phyloP scores from a whole-genome alignment of 2,329 filamentous ascomycete genomes.

The Claviceps pazoutovae region DNA sequence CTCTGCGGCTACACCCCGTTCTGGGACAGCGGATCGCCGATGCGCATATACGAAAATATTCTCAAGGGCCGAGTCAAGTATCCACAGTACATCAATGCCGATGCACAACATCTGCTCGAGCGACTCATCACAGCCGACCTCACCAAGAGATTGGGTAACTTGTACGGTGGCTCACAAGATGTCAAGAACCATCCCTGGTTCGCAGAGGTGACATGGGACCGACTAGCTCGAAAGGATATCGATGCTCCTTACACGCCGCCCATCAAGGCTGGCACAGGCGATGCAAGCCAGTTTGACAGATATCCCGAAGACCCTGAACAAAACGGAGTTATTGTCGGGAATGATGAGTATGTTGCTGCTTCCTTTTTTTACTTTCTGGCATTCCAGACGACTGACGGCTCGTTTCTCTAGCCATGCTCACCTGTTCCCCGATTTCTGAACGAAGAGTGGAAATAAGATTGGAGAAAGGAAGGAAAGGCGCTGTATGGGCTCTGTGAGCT shows the following conservation, averaged over 20 bases:
- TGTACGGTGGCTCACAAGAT: slow-evolving; percentile 80
- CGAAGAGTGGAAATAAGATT: neutral
- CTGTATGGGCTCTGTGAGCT: neutral
- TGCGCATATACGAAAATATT: slow-evolving; percentile 99
- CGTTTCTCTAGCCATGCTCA: slow-evolving; percentile 46
- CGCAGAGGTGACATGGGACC: slow-evolving; percentile 93
- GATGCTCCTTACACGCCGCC: slow-evolving; percentile 96
- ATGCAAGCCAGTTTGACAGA: slow-evolving; percentile 94
- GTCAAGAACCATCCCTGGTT: slow-evolving; percentile 97
- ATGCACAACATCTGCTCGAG: slow-evolving; percentile 84
- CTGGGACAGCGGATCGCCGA: slow-evolving; percentile 93
- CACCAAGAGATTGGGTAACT: slow-evolving; percentile 86
- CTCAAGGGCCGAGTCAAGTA: slow-evolving; percentile 93
- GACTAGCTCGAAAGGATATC: slow-evolving; percentile 87
- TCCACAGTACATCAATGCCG: slow-evolving; percentile 84
- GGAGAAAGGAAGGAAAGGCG: neutral
- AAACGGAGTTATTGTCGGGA: slow-evolving; percentile 59
- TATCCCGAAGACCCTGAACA: slow-evolving; percentile 94
- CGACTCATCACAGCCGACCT: slow-evolving; percentile 88
- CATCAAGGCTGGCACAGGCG: slow-evolving; percentile 82
- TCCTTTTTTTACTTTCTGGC: neutral
- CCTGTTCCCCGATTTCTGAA: slow-evolving; percentile 62
- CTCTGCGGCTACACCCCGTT: slow-evolving; percentile 97
- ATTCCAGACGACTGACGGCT: slow-evolving; percentile 4
- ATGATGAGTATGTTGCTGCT: slow-evolving; percentile 59